Evolutionary conservation across 2,329 filamentous ascomycete genomes (phyloP).

Genomic region (Beauveria sp.): DNA sequence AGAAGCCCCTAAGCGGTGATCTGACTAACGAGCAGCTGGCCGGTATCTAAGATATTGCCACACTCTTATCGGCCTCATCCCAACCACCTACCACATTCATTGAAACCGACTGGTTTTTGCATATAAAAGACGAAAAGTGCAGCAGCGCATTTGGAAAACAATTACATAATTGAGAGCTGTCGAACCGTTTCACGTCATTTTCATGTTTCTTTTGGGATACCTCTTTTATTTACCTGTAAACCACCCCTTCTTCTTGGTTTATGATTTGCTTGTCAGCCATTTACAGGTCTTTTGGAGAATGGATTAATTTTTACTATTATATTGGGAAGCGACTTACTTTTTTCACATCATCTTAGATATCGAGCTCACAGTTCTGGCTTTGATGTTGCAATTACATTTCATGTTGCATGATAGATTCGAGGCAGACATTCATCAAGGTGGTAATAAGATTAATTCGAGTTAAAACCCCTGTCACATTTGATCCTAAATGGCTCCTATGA

Average conservation of each 20-base stretch:
- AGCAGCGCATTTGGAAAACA: neutral
- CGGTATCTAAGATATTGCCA: constrained; percentile 28
- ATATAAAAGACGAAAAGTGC: neutral
- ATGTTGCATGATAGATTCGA: constrained; percentile 10
- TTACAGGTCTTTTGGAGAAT: constrained; percentile 6
- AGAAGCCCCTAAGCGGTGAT: constrained; percentile 45
- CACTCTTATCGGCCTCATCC: neutral
- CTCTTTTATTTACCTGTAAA: constrained; percentile 4
- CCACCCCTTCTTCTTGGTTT: constrained; percentile 6
- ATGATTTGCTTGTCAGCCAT: neutral
- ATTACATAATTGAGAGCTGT: neutral
- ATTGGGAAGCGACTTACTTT: constrained; percentile 9
- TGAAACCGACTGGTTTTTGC: constrained; percentile 5
- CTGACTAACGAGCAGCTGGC: constrained; percentile 42
- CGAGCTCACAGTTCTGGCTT: neutral
- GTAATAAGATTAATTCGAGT: constrained; percentile 2
- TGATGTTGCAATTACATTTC: constrained; percentile 4
- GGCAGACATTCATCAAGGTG: constrained; percentile 3
- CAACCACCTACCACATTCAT: neutral
- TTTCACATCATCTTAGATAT: neutral
- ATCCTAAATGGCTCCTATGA: too few relatives aligned
- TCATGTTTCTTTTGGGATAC: constrained; percentile 8
- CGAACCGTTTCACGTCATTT: neutral
- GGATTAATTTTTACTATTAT: constrained; percentile 6
- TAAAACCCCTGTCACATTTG: neutral